Evolutionary conservation across 495 filamentous ascomycete genomes (phyloP).

Genomic region (Neurospora africana): DNA sequence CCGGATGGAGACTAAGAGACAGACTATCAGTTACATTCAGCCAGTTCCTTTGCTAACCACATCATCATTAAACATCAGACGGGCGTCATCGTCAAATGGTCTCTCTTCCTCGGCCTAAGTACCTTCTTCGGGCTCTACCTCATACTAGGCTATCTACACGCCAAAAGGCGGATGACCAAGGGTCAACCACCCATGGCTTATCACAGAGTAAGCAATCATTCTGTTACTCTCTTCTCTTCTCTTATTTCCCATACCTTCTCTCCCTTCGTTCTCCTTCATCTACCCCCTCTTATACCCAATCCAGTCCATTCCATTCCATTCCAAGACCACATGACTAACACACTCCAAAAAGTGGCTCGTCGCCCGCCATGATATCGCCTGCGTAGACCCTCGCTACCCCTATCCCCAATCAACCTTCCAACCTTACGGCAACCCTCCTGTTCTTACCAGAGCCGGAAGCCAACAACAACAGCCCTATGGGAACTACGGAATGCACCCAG

Average conservation of each 20-base stretch:
- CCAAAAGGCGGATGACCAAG: slow-evolving; percentile 49
- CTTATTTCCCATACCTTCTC: background rate
- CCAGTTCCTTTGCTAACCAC: no score
- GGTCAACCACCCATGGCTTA: slow-evolving; percentile 53
- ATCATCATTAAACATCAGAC: slow-evolving; percentile 26
- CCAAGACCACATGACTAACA: background rate
- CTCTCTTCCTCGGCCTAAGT: slow-evolving; percentile 47
- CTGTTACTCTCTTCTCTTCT: background rate
- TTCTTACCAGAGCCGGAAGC: slow-evolving; percentile 9
- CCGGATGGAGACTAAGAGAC: background rate
- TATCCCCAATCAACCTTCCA: slow-evolving; percentile 29
- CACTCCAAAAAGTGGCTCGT: slow-evolving; percentile 51
- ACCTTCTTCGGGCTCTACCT: slow-evolving; percentile 42
- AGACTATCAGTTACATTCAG: background rate
- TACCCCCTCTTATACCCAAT: background rate
- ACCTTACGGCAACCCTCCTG: slow-evolving; percentile 12
- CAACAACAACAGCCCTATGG: slow-evolving; percentile 1
- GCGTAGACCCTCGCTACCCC: slow-evolving; percentile 41
- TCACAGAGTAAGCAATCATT: slow-evolving; percentile 46
- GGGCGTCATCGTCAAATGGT: slow-evolving; percentile 57
- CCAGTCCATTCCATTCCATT: background rate
- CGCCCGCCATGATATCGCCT: slow-evolving; percentile 41
- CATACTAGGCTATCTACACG: slow-evolving; percentile 55
- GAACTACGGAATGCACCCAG: slow-evolving; percentile 44
- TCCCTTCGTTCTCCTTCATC: background rate